Evolutionary conservation across 306 rosid genomes (phyloP), one percentile per base, ranked within the genome.

Genomic region (Comarum palustre): DNA sequence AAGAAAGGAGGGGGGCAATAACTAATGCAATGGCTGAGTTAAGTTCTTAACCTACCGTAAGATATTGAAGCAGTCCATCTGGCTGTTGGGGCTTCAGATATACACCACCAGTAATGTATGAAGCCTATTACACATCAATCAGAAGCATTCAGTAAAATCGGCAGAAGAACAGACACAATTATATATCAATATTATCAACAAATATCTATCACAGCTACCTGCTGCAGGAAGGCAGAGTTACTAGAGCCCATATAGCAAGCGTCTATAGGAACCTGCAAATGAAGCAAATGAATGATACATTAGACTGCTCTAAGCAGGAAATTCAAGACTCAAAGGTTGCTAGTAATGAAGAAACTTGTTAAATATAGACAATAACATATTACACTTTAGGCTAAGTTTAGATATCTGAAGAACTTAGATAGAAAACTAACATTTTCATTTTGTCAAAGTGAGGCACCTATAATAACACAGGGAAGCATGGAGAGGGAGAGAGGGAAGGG

Each of bases 151-250:
- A 73, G 38, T 9, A 22, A 66, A 78, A 80, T 42, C 38, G 73
- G 71, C 51, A 67, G 38, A 80, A 69, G 51, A 52, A 19, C 36
- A 43, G 14, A 59, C 65, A 62, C 67, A 51, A 60, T 36, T 32
- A 74, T 65, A 8, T 5, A 55, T 64, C 76, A 64, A 52, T 54
- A 57, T 43, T 25, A 8, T 61, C 46, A 78, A 75, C 47, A 83
- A 66, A 50, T 62, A 81, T 45, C 15, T 68, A 78, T 61, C 61
- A 79, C 22, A 55, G 25, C 50, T 85, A 94, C 99, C 99, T 94
- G 99, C 89, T 94, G 96, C 75, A 94, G 92, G 84, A 94, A 94
- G 67, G 97, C 92, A 71, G 99, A 94, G 82, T 94, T 94, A 79
- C 73, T 85, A 4, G 89, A 75, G 54, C 93, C 99, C 64, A 94